Evolutionary conservation across 495 filamentous ascomycete species (phyloP), one percentile per base, ranked within the genome.

Genomic region (Trichoderma gamsii): DNA sequence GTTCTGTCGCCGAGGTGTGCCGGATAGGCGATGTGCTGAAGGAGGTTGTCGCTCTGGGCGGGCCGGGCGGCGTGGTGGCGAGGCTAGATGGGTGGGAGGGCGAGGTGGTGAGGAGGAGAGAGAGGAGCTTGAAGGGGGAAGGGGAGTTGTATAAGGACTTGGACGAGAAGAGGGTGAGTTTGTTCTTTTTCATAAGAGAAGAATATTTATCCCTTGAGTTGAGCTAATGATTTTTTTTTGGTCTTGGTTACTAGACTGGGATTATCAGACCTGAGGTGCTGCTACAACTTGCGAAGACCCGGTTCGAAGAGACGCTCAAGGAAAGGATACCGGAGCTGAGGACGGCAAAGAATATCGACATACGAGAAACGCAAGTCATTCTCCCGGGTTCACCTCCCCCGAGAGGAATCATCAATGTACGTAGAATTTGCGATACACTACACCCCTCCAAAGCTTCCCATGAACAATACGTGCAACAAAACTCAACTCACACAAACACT

Each of bases 31-130:
- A 66, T 18, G 27, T 66, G 43, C n/a, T 66, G 15, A 27, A 13
- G 27, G 5, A 49, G 43, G 41, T 66, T 21, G 65, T 66, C 16
- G 27, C 18, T 2, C 35, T 2, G 65, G 65, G 65, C 2, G 65
- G 65, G 18, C 65, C 21, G 27, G 43, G n/a, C 18, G 65, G 41
- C 5, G 12, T 66, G 35, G 41, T 65, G 16, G 21, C 63, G 29
- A 65, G 32, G 63, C 35, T 65, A 35, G 63, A 65, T 61, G 56
- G 23, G 13, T 65, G 63, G 63, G 41, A 41, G 63, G 63, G 63
- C 3, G 41, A 44, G 32, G 21, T 44, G 12, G 63, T 41, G 12
- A 41, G 63, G 35, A 41, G 35, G 63, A 41, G 63, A 35, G 41
- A 41, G 32, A n/a, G 21, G 63, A 43, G n/a, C 11, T 9, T 65